Conservation (phyloP, 2,329 filamentous ascomycete species). For the Beauveria medogensis region DNA sequence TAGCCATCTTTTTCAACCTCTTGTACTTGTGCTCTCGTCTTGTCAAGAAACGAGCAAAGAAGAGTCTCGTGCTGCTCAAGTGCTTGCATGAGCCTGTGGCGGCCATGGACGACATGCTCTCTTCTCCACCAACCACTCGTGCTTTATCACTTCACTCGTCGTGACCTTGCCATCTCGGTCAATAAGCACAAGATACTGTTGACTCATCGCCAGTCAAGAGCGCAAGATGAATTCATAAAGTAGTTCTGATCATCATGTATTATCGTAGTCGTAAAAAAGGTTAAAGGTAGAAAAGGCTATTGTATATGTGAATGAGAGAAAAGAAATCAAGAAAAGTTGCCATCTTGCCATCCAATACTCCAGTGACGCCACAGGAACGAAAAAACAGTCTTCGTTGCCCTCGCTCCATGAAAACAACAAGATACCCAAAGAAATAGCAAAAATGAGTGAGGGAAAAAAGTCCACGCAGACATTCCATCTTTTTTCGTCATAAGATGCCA, state of each 20-base stretch:
- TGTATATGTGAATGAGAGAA: conserved; percentile 1
- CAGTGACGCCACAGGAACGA: conserved; percentile 1
- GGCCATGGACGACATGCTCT: too few species aligned
- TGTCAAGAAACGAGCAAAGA: too few species aligned
- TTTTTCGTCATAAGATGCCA: neutral
- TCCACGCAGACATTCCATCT: neutral
- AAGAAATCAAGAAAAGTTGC: neutral
- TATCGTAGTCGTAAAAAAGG: neutral
- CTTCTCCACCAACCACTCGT: too few species aligned
- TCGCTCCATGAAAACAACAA: neutral
- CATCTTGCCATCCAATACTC: neutral
- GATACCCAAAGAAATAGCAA: neutral
- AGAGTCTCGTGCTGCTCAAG: too few species aligned
- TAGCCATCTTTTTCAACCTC: too few species aligned
- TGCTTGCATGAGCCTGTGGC: too few species aligned
- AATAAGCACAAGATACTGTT: too few species aligned
- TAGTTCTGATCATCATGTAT: neutral
- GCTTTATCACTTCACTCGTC: too few species aligned
- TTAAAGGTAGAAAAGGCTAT: neutral
- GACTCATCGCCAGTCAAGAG: too few species aligned
- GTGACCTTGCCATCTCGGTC: too few species aligned
- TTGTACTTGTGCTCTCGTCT: neutral
- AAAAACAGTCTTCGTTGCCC: neutral
- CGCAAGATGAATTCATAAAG: neutral
- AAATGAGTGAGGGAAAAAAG: neutral